Evolutionary conservation across 306 rosid species (phyloP).

Genomic region (Medicago arabica): DNA sequence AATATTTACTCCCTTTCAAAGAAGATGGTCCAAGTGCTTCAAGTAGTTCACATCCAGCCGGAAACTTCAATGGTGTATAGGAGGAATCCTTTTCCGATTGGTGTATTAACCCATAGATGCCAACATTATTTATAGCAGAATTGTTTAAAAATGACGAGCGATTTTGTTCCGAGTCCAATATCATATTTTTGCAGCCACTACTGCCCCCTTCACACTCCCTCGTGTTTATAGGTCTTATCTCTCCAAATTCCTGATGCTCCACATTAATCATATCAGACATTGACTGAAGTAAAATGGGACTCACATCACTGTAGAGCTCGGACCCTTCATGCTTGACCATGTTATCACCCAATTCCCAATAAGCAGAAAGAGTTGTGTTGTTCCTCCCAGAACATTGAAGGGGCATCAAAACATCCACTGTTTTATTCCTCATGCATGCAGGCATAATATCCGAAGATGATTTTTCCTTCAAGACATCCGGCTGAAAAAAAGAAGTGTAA

Average conservation of each 20-base stretch:
- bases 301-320: conserved; percentile 53
- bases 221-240: conserved; percentile 46
- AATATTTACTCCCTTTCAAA: conserved; percentile 55
- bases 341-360: conserved; percentile 59
- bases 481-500: conserved; percentile 50
- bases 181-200: conserved; percentile 54
- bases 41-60: conserved; percentile 95
- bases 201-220: conserved; percentile 47
- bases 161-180: conserved; percentile 44
- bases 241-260: conserved; percentile 55
- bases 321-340: conserved; percentile 59
- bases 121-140: conserved; percentile 39
- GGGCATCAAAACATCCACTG: conserved; percentile 50
- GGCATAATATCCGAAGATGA: conserved; percentile 56
- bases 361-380: conserved; percentile 47
- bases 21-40: conserved; percentile 96
- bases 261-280: conserved; percentile 52
- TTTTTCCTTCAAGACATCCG: conserved; percentile 44
- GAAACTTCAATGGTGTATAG: conserved; percentile 59
- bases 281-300: conserved; percentile 55
- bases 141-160: conserved; percentile 40
- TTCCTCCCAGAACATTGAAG: conserved; percentile 56
- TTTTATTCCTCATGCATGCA: conserved; percentile 52
- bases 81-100: conserved; percentile 52
- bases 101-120: conserved; percentile 37